Percentiles rank a stretch among this genome's conserved stretches.
These are phyloP conservation scores for Cicer pinnatifidum DNA, from an alignment of 306 rosid genomes.

Conservation along the genomic window DNA sequence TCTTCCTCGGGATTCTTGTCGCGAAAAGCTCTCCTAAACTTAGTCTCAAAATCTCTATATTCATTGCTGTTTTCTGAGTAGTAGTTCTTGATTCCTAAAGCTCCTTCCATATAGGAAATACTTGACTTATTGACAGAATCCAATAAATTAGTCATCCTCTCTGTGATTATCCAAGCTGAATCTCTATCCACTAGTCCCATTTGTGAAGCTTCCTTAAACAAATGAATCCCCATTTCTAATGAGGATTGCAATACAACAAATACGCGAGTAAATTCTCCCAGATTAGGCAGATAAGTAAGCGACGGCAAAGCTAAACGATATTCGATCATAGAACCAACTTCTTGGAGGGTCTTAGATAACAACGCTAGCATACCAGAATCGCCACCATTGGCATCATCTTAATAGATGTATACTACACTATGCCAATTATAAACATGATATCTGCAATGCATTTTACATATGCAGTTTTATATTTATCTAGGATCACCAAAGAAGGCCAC, in stretches of 20 bases:
- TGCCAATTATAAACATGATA: constrained; percentile 53
- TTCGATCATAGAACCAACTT: constrained; percentile 57
- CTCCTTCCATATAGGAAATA: constrained; percentile 63
- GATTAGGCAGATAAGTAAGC: constrained; percentile 48
- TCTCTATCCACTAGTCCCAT: constrained; percentile 60
- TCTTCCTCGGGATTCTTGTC: constrained; percentile 52
- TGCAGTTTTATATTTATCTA: constrained; percentile 48
- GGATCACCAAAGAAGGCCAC: constrained; percentile 57
- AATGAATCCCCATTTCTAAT: constrained; percentile 52
- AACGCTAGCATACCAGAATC: constrained; percentile 55
- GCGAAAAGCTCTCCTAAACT: constrained; percentile 49
- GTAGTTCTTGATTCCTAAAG: constrained; percentile 67
- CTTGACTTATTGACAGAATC: constrained; percentile 50
- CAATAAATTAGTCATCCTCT: constrained; percentile 58
- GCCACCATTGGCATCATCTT: constrained; percentile 54
- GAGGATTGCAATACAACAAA: constrained; percentile 69
- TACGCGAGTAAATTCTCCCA: constrained; percentile 49
- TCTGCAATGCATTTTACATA: constrained; percentile 58
- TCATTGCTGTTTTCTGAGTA: constrained; percentile 48
- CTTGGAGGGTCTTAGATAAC: constrained; percentile 68
- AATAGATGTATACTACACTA: constrained; percentile 57
- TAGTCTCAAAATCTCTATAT: constrained; percentile 47
- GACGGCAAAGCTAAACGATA: constrained; percentile 66
- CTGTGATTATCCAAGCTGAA: constrained; percentile 72
- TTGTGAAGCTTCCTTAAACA: constrained; percentile 64